These are phyloP conservation scores for Teunomyces barrocoloradensis DNA, from an alignment of 805 yeast genomes.

Conservation along the genomic window DNA sequence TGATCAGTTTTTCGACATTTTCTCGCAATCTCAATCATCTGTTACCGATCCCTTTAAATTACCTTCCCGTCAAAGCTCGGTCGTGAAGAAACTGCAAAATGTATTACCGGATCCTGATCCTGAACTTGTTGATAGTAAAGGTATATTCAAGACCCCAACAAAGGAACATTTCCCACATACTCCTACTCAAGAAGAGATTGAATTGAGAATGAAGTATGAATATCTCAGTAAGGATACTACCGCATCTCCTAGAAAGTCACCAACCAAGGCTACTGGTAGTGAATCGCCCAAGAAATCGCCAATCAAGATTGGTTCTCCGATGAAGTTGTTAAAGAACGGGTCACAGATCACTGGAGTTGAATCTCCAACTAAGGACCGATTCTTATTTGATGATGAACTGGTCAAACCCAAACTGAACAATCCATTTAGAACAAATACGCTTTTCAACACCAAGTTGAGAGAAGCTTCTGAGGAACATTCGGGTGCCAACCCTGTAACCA, in stretches of 20 bases:
- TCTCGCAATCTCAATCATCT: constrained; percentile 9
- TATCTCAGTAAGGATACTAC: constrained; percentile 9
- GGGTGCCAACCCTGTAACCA: neutral
- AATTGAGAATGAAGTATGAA: constrained; percentile 10
- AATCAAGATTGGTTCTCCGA: constrained; percentile 41
- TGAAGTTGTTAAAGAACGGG: constrained; percentile 30
- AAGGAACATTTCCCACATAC: constrained; percentile 5
- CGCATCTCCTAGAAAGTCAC: constrained; percentile 11
- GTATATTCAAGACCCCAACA: constrained; percentile 31
- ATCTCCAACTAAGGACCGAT: neutral
- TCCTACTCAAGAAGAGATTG: constrained; percentile 8
- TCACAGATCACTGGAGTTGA: constrained; percentile 25
- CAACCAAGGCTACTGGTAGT: neutral
- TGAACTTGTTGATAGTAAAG: constrained; percentile 19
- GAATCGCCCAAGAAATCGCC: constrained; percentile 20
- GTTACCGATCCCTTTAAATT: neutral
- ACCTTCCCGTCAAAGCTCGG: constrained; percentile 8
- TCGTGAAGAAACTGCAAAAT: constrained; percentile 8
- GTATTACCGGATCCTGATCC: constrained; percentile 36
- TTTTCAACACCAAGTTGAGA: constrained; percentile 9
- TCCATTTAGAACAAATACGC: neutral
- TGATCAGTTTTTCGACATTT: constrained; percentile 28
- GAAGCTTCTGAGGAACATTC: constrained; percentile 3
- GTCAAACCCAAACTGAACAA: neutral
- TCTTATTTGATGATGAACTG: constrained; percentile 7